Percentiles rank a stretch among this genome's conserved stretches.
phyloP scores from a whole-genome alignment of 805 yeast species.

The Myxozyma geophila region DNA sequence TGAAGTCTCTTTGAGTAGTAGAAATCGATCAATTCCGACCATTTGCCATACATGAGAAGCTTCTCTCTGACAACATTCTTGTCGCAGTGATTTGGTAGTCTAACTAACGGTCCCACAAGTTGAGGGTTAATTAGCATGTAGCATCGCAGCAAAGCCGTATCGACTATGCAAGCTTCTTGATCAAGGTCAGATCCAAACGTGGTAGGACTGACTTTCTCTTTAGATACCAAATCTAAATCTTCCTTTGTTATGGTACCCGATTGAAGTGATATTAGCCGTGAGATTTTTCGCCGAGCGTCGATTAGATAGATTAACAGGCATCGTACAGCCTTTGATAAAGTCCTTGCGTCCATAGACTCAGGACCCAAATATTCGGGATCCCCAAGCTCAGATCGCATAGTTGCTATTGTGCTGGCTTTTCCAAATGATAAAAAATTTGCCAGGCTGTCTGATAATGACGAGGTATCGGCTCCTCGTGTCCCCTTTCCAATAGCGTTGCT shows the following conservation, averaged over 20 bases:
- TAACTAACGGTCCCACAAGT: conserved; percentile 78
- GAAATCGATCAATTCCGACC: conserved; percentile 76
- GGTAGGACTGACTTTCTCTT: conserved; percentile 36
- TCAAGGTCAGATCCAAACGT: conserved; percentile 40
- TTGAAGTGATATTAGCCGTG: conserved; percentile 40
- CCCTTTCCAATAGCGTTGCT: conserved; percentile 4
- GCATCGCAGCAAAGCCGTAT: conserved; percentile 76
- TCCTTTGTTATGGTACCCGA: conserved; percentile 30
- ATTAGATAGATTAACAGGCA: conserved; percentile 52
- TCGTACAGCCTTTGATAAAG: conserved; percentile 38
- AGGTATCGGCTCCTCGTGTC: conserved; percentile 18
- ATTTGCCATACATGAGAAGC: conserved; percentile 54
- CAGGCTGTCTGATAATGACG: conserved; percentile 25
- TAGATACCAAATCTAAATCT: conserved; percentile 26
- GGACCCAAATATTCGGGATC: conserved; percentile 9
- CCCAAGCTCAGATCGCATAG: conserved; percentile 17
- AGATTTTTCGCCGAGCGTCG: conserved; percentile 55
- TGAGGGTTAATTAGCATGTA: conserved; percentile 71
- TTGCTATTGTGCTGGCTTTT: conserved; percentile 12
- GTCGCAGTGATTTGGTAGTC: conserved; percentile 77
- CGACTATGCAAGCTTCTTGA: conserved; percentile 56
- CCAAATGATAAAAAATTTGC: conserved; percentile 31
- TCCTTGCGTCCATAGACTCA: conserved; percentile 22
- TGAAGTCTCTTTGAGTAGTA: conserved; percentile 68
- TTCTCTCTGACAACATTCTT: conserved; percentile 61